Evolutionary conservation across 768 basidiomycete genomes (phyloP), one percentile per base, ranked within the genome.

Genomic region (Lyophyllum shimeji): DNA sequence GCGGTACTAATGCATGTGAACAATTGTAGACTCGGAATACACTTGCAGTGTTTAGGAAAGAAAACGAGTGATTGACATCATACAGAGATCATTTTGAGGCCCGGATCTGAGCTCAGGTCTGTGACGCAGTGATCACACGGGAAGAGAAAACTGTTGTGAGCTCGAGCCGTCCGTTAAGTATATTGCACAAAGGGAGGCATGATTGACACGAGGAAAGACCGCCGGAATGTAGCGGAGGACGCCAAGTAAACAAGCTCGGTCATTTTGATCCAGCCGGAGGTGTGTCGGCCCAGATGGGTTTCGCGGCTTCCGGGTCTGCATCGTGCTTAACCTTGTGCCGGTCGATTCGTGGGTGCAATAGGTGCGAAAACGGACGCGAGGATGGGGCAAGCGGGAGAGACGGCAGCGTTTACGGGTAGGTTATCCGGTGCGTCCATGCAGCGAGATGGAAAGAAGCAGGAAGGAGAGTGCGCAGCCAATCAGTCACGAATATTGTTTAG

Each of bases 281-380:
- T 27, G 53, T 21, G 45, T 73, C 64, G n/a, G 75, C 75, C 78
- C 78, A 80, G 23, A 75, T 71, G 27, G 77, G 78, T 61, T 76
- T 77, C 55, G 65, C 63, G 15, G 63, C 65, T 55, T 79, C 78
- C 42, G 72, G 69, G 52, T 68, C 57, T n/a, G 68, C 54, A 47
- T 65, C 67, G 53, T 66, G 61, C 51, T 65, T 56, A 46, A 63
- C 52, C 71, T n/a, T 73, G 62, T 43, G 7, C 33, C 18, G 33
- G 50, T 37, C 37, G 44, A 51, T 25, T 17, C 24, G 48, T 24
- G 52, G 18, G 44, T 33, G 52, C 46, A 29, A 29, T n/a, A 53
- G 51, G 39, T 21, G 27, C 39, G 46, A 44, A 61, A 44, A 44
- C 40, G 52, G 57, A 45, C 54, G 20, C 17, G 29, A n/a, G 37